Percentiles rank a stretch among this genome's conserved stretches.
Conservation (phyloP, 108 stramenopile genomes). For the Nitzschia inconspicua region DNA sequence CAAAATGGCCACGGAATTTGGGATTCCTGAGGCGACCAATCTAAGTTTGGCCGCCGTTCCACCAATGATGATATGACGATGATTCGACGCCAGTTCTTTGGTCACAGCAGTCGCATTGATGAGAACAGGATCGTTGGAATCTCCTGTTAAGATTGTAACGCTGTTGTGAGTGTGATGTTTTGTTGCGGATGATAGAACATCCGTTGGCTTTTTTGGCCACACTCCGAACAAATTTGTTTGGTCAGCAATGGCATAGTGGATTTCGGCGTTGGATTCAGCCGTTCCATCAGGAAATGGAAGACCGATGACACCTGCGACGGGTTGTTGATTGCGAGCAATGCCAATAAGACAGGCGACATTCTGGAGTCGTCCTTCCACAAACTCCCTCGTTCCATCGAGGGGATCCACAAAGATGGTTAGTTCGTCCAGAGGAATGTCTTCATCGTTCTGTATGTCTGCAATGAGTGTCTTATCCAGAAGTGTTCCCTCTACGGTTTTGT, state of each 20-base stretch:
- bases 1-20: slow-evolving; percentile 35
- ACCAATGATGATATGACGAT: slow-evolving; percentile 31
- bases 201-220: slow-evolving; percentile 3
- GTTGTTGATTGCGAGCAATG: slow-evolving; percentile 46
- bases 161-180: too few relatives aligned
- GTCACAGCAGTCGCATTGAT: slow-evolving; percentile 18
- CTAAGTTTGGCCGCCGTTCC: slow-evolving; percentile 59
- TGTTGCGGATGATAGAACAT: not conserved
- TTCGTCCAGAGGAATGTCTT: slow-evolving; percentile 30
- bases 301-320: slow-evolving; percentile 71
- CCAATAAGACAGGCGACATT: slow-evolving; percentile 79
- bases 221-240: slow-evolving; percentile 25
- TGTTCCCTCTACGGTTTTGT: slow-evolving; percentile 3
- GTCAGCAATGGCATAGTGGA: slow-evolving; percentile 54
- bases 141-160: slow-evolving; percentile 46
- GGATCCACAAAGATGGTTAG: slow-evolving; percentile 74
- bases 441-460: slow-evolving; percentile 7
- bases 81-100: slow-evolving; percentile 1
- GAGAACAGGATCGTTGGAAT: slow-evolving; percentile 37
- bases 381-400: slow-evolving; percentile 82
- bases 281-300: slow-evolving; percentile 57
- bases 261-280: slow-evolving; percentile 18
- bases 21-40: slow-evolving; percentile 14
- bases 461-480: not conserved
- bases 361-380: slow-evolving; percentile 72